phyloP scores from a whole-genome alignment of 73 alveolate species.

The Stentor coeruleus region DNA sequence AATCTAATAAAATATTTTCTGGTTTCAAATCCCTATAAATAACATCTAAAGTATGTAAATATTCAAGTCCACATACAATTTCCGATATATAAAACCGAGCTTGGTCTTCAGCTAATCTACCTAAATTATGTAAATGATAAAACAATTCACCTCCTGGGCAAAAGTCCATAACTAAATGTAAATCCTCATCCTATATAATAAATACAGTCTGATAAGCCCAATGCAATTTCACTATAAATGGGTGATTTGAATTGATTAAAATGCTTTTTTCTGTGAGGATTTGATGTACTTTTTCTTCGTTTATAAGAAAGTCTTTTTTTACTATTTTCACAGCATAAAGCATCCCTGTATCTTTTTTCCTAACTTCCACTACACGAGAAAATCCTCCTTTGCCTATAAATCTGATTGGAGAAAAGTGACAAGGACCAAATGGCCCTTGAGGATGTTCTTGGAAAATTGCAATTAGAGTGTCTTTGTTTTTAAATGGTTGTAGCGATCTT shows the following conservation, averaged over 20 bases:
- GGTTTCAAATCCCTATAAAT: slow-evolving; percentile 55
- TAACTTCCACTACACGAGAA: slow-evolving; percentile 69
- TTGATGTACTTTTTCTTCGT: slow-evolving; percentile 30
- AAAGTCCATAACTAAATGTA: slow-evolving; percentile 75
- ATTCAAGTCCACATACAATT: slow-evolving; percentile 28
- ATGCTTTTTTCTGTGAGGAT: slow-evolving; percentile 42
- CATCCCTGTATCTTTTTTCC: slow-evolving; percentile 76
- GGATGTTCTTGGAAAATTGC: slow-evolving; percentile 20
- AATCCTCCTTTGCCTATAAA: slow-evolving; percentile 87
- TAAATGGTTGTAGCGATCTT: slow-evolving; percentile 16
- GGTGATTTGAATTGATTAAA: slow-evolving; percentile 47
- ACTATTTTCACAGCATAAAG: slow-evolving; percentile 73
- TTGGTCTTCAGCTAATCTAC: slow-evolving; percentile 64
- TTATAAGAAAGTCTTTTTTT: slow-evolving; percentile 53
- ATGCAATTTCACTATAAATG: slow-evolving; percentile 58
- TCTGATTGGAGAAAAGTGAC: slow-evolving; percentile 38
- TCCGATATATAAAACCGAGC: slow-evolving; percentile 64
- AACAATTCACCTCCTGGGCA: slow-evolving; percentile 82
- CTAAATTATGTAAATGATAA: slow-evolving; percentile 45
- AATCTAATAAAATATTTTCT: slow-evolving; percentile 78
- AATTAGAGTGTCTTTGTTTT: background rate
- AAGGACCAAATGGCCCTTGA: background rate
- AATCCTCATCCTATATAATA: slow-evolving; percentile 13
- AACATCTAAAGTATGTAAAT: slow-evolving; percentile 28
- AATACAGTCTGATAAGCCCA: slow-evolving; percentile 62